Base-by-base conservation (phyloP, 306 rosid species). In the Senna tora region DNA sequence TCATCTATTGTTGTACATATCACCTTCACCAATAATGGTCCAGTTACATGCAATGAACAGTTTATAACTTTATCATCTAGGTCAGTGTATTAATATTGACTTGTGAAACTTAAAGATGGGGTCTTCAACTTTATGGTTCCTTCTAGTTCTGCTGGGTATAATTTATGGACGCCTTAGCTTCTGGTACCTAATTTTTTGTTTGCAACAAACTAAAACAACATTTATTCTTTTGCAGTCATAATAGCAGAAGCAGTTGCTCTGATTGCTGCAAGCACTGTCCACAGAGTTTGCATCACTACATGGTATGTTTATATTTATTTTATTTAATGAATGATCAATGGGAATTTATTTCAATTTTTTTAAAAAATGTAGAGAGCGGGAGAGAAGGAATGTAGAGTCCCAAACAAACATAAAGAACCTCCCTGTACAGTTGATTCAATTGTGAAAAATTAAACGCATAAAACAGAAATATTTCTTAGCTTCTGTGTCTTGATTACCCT, bases 231-330 rank as follows among this genome's bases (percentile, higher is more conserved):
- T 75, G 85, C 84, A 88, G 93, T 88, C 75, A 67, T 84, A 13
- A 46, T 82, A 69, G 94, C 91, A n/a, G 86, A 86, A 79, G 86
- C 69, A 68, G 80, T 88, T 62, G 90, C 93, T 75, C 82, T 88
- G 47, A 80, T 88, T 82, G 93, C 90, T 77, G 93, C 90, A 60
- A 68, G 90, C 81, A 85, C 87, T 33, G 90, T 88, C 72, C 93
- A 88, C 71, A 84, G 90, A 65, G 88, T 88, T 82, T 88, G 90
- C 59, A 81, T 88, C 78, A 88, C 90, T 9, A 88, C 90, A 77
- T 85, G 93, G 93, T 86, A 83, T 39, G 65, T 53, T 47, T 58
- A 41, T 6, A 42, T 41, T 9, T 25, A 11, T 9, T 21, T 50
- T 50, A 10, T 22, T 4, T 1, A 17, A 61, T 6, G 32, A 33